Evolutionary conservation across 2,329 filamentous ascomycete genomes (phyloP).

Genomic region (Neoascochyta sp.): DNA sequence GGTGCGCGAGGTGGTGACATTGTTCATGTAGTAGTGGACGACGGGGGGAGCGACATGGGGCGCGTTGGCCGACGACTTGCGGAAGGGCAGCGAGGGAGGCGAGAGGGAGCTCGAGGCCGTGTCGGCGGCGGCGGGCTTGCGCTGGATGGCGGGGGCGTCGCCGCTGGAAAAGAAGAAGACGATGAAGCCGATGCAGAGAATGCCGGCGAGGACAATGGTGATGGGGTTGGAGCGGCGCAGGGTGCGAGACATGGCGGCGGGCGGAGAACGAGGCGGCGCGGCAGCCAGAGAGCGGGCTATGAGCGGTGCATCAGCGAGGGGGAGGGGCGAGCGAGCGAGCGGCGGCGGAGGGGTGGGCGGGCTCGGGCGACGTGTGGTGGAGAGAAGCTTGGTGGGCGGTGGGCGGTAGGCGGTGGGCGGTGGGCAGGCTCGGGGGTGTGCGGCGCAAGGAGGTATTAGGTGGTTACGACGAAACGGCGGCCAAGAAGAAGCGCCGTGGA

Average conservation of each 20-base stretch:
- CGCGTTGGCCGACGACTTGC: conserved; percentile 58
- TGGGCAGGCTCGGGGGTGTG: conserved; percentile 13
- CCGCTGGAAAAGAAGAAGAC: conserved; percentile 61
- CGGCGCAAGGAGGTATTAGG: no score
- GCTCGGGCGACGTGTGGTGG: no score
- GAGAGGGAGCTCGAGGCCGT: conserved; percentile 68
- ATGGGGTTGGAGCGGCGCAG: conserved; percentile 77
- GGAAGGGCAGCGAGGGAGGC: conserved; percentile 69
- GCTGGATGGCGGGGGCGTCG: conserved; percentile 49
- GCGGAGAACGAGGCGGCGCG: conserved; percentile 11
- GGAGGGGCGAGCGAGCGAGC: no score
- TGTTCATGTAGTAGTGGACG: conserved; percentile 90
- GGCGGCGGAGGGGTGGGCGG: no score
- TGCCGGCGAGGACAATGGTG: conserved; percentile 66
- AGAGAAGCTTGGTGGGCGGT: conserved; percentile 7
- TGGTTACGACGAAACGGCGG: no score
- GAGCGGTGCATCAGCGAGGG: conserved; percentile 33
- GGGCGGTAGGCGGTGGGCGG: conserved; percentile 16
- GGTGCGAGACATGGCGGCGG: conserved; percentile 56
- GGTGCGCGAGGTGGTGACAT: conserved; percentile 75
- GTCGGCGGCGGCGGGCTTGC: conserved; percentile 48
- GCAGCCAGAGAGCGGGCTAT: conserved; percentile 33
- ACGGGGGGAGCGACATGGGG: conserved; percentile 72
- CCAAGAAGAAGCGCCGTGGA: no score
- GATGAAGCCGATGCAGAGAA: conserved; percentile 63